A percentile compares a stretch with the other conserved stretches of the same genome.
These are phyloP conservation scores for Cyberlindnera euphorbiiphila DNA, from an alignment of 805 yeast species.

Conservation along the genomic window DNA sequence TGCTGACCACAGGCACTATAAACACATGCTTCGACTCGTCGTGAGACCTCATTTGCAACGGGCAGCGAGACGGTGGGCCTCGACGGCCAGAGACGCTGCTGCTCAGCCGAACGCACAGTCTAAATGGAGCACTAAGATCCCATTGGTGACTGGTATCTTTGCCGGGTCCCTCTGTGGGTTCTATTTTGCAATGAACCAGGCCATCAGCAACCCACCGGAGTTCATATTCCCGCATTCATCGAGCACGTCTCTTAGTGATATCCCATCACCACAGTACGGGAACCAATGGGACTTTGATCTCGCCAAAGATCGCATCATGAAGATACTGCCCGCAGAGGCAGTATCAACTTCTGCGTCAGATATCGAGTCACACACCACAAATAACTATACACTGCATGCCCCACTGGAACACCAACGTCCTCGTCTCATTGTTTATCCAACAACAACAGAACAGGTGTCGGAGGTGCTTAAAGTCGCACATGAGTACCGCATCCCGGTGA, in stretches of 20 bases:
- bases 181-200: conserved; percentile 26
- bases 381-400: conserved; percentile 46
- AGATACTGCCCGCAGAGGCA: conserved; percentile 33
- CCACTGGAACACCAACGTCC: conserved; percentile 40
- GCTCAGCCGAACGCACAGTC: neutral
- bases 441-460: conserved; percentile 54
- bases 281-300: conserved; percentile 27
- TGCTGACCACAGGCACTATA: too few relatives aligned
- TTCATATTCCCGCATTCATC: conserved; percentile 30
- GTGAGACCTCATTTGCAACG: neutral
- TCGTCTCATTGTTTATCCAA: conserved; percentile 45
- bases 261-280: conserved; percentile 27
- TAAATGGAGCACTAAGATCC: conserved; percentile 7
- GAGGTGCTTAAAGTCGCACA: conserved; percentile 51
- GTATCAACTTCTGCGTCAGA: conserved; percentile 29
- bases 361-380: conserved; percentile 42
- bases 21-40: too few relatives aligned
- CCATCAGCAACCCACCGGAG: conserved; percentile 25
- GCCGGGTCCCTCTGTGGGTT: conserved; percentile 22
- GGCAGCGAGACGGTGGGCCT: conserved; percentile 5
- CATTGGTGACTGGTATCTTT: conserved; percentile 17
- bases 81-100: conserved; percentile 2
- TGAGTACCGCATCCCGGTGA: conserved; percentile 51
- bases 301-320: conserved; percentile 27
- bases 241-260: conserved; percentile 19